Percentiles rank a stretch among this genome's conserved stretches.
Evolutionary conservation across 169 alveolate genomes (phyloP).

Genomic region (Cryptosporidium sp.): DNA sequence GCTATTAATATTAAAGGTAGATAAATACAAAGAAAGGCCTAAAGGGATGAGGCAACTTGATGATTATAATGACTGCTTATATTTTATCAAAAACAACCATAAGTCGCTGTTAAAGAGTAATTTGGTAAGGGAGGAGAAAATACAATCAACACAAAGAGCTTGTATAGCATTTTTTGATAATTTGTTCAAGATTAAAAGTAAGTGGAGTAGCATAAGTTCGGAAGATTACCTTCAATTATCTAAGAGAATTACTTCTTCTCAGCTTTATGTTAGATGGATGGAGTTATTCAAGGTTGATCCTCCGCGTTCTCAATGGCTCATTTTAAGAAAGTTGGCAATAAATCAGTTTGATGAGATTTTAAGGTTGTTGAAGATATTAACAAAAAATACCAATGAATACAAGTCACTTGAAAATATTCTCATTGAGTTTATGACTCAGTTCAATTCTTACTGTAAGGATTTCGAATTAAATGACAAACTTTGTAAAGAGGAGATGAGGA

Average conservation of each 20-base stretch:
- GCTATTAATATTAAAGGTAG: constrained; percentile 18
- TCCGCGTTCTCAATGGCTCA: constrained; percentile 63
- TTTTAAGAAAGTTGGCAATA: constrained; percentile 31
- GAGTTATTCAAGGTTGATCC: constrained; percentile 59
- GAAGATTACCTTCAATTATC: constrained; percentile 9
- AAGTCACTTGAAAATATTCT: constrained; percentile 19
- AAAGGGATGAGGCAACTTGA: constrained; percentile 10
- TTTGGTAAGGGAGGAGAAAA: background rate
- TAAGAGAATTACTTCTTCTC: constrained; percentile 1
- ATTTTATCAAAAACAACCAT: constrained; percentile 6
- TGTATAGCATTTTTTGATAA: constrained; percentile 23
- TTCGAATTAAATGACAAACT: background rate
- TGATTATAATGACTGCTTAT: constrained; percentile 29
- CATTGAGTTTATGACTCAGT: constrained; percentile 52
- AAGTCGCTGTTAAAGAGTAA: constrained; percentile 6
- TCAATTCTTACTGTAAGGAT: background rate
- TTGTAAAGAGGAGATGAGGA: background rate
- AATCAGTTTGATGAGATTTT: constrained; percentile 50
- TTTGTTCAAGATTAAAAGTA: constrained; percentile 25
- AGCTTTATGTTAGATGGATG: constrained; percentile 28
- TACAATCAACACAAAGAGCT: constrained; percentile 17
- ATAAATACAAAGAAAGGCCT: constrained; percentile 13
- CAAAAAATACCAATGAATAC: constrained; percentile 3
- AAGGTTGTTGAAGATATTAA: constrained; percentile 24
- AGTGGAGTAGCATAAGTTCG: background rate